Evolutionary conservation across 768 basidiomycete species (phyloP), one percentile per base, ranked within the genome.

Genomic region (Suillus weaverae): DNA sequence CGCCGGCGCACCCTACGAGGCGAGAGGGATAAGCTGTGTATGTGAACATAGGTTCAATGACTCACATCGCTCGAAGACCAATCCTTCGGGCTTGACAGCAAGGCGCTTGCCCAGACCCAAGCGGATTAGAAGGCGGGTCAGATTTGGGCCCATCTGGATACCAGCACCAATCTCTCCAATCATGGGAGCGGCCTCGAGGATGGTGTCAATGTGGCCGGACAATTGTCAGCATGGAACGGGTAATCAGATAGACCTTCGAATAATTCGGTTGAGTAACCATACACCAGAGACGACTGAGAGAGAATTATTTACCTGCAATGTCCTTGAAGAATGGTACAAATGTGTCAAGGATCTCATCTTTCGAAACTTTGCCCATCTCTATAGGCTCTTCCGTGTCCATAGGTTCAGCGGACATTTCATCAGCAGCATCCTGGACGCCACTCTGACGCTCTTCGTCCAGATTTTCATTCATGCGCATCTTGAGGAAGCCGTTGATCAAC

Each of bases 251-350:
- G 61, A 7, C 44, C 75, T 76, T 36, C 7, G 57, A 1, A 20
- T 0, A 35, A 41, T 13, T 10, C 9, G 9, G 33, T 33, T 73
- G 53, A 72, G 65, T 30, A 38, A 20, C 36, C 13, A 14, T 63
- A 54, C 43, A 63, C 20, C 26, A 41, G 22, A 14, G 13, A 38
- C 14, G n/a, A 14, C 32, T 26, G 16, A 4, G 14, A 11, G 53
- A 33, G 16, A 39, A 30, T 6, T 13, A 74, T n/a, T 79, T 68
- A 85, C 84, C 80, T 84, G 81, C 60, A 76, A 76, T 73, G 56
- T 65, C 71, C 67, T 78, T 85, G 81, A 95, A 95, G 32, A 95
- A 76, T 39, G 82, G 80, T 32, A 88, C 77, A 64, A 95, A 84
- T 18, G 78, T 73, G 8, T 80, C 74, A 70, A 94, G 83, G 73